A percentile compares a stretch with the other conserved stretches of the same genome.
phyloP scores from a whole-genome alignment of 2,329 filamentous ascomycete species.

The Cercospora sp. region DNA sequence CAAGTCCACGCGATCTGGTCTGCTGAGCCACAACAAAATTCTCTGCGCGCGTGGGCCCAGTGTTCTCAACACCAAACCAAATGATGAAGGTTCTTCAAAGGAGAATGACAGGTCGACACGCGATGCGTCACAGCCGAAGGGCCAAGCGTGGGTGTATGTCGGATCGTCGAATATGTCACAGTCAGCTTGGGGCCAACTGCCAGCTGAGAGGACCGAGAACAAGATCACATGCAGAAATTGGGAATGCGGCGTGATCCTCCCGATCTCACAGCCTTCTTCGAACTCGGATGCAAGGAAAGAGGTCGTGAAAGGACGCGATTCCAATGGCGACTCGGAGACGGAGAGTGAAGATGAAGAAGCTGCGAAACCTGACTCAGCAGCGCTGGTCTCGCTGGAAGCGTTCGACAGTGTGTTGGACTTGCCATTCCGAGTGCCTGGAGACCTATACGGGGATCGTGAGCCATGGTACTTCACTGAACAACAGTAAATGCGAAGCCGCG shows the following conservation, averaged over 20 bases:
- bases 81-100: neutral
- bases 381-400: conserved; percentile 36
- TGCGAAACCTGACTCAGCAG: conserved; percentile 1
- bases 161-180: conserved; percentile 92
- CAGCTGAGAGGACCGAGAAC: conserved; percentile 66
- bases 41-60: conserved; percentile 41
- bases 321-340: conserved; percentile 21
- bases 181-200: conserved; percentile 85
- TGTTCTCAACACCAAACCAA: neutral
- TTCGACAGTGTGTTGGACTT: conserved; percentile 62
- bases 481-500: neutral
- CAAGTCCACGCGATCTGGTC: conserved; percentile 65
- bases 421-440: conserved; percentile 63
- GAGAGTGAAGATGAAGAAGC: conserved; percentile 21
- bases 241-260: conserved; percentile 80
- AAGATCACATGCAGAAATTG: conserved; percentile 88
- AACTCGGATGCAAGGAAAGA: neutral
- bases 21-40: conserved; percentile 85
- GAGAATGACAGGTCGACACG: conserved; percentile 21
- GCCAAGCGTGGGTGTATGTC: conserved; percentile 72
- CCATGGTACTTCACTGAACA: conserved; percentile 48
- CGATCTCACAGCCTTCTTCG: neutral
- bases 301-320: conserved; percentile 7
- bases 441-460: conserved; percentile 48
- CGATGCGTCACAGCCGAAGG: conserved; percentile 29